A percentile compares a stretch with the other conserved stretches of the same genome.
Conservation (phyloP, 306 rosid species). For the Prunus mongolica region DNA sequence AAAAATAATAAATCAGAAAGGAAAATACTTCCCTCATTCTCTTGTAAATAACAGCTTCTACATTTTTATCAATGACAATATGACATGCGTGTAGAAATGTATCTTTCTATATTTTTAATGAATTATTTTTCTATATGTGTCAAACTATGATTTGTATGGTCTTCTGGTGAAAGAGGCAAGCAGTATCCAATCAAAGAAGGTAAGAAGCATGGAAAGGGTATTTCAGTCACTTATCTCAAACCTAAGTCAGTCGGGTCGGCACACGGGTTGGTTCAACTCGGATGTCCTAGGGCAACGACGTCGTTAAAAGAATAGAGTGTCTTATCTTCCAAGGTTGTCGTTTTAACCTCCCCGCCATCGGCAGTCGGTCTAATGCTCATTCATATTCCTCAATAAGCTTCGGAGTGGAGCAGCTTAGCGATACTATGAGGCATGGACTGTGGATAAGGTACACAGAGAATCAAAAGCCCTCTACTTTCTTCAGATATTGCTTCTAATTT, state of each 20-base stretch:
- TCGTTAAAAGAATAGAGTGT: not conserved
- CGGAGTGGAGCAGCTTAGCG: not conserved
- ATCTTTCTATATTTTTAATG: too few species aligned
- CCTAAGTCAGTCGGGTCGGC: not conserved
- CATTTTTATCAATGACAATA: too few species aligned
- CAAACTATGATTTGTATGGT: too few species aligned
- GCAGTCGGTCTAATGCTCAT: not conserved
- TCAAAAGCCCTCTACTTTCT: not conserved
- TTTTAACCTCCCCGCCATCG: not conserved
- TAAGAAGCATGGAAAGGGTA: too few species aligned
- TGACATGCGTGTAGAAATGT: too few species aligned
- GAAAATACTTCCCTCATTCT: too few species aligned
- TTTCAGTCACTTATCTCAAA: too few species aligned
- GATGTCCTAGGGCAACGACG: not conserved
- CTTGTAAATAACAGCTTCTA: too few species aligned
- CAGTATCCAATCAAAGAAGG: too few species aligned
- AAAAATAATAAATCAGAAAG: too few species aligned
- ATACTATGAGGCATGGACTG: slow-evolving; percentile 19
- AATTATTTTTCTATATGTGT: too few species aligned
- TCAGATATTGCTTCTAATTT: not conserved
- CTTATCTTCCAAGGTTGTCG: not conserved
- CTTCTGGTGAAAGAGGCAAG: too few species aligned
- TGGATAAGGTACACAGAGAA: slow-evolving; percentile 27
- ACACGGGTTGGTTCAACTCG: not conserved
- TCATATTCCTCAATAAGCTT: not conserved